Conservation (phyloP, 2,329 filamentous ascomycete genomes). For the Dactylonectria macrodidyma region DNA sequence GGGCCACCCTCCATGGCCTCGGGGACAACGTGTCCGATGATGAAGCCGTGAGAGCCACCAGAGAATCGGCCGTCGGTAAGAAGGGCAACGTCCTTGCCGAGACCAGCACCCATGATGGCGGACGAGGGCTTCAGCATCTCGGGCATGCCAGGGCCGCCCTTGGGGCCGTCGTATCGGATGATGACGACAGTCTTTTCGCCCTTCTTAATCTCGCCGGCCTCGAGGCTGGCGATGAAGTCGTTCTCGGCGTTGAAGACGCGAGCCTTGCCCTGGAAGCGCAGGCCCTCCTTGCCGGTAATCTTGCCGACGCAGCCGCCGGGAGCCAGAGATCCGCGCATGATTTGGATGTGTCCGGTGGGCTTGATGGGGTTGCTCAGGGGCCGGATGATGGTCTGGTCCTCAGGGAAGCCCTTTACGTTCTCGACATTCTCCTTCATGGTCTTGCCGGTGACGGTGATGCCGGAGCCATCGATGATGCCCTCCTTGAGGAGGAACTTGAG, state of each 20-base stretch:
- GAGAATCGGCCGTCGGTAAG: constrained; percentile 84
- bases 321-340: constrained; percentile 87
- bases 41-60: constrained; percentile 87
- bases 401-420: constrained; percentile 79
- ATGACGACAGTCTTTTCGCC: constrained; percentile 92
- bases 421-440: constrained; percentile 89
- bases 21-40: constrained; percentile 90
- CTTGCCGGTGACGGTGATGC: constrained; percentile 90
- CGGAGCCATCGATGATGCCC: constrained; percentile 83
- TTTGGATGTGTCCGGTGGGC: constrained; percentile 88
- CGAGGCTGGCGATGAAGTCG: constrained; percentile 83
- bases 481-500: constrained; percentile 91
- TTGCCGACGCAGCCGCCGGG: constrained; percentile 92
- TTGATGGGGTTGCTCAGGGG: constrained; percentile 89
- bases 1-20: constrained; percentile 90
- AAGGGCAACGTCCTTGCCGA: constrained; percentile 82
- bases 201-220: constrained; percentile 83
- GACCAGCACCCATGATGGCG: constrained; percentile 91
- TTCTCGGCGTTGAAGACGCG: constrained; percentile 88
- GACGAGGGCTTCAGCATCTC: constrained; percentile 95
- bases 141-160: constrained; percentile 94
- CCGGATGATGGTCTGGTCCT: constrained; percentile 86
- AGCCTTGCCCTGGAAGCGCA: constrained; percentile 84
- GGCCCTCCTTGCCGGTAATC: constrained; percentile 95
- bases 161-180: constrained; percentile 94